phyloP scores from a whole-genome alignment of 805 yeast species.

The Scheffersomyces ergatensis region DNA sequence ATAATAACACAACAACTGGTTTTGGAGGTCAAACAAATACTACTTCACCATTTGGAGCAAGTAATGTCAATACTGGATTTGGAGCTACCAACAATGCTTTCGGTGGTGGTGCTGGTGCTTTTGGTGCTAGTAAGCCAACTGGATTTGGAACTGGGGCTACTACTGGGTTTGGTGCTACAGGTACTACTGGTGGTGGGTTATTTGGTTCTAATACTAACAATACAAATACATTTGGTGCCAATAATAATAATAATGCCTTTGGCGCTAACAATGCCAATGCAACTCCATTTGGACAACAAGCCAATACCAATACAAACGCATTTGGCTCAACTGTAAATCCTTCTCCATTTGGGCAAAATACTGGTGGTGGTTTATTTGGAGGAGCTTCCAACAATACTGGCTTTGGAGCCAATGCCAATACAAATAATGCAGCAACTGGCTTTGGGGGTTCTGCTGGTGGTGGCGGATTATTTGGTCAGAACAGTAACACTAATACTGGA shows the following conservation, averaged over 20 bases:
- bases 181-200: constrained; percentile 26
- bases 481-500: constrained; percentile 9
- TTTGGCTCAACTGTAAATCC: constrained; percentile 12
- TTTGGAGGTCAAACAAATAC: constrained; percentile 16
- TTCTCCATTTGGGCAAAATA: constrained; percentile 10
- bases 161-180: constrained; percentile 14
- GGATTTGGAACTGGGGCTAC: constrained; percentile 20
- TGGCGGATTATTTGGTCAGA: constrained; percentile 29
- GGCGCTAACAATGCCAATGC: constrained; percentile 10
- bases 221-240: constrained; percentile 11
- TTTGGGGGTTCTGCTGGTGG: too few relatives aligned
- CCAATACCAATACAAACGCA: constrained; percentile 5
- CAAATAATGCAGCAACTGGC: constrained; percentile 14
- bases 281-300: neutral
- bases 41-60: constrained; percentile 32
- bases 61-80: constrained; percentile 21
- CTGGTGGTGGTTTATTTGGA: too few relatives aligned
- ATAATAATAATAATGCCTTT: constrained; percentile 8
- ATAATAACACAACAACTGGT: constrained; percentile 15
- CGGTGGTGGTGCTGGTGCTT: constrained; percentile 12
- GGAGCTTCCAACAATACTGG: constrained; percentile 16
- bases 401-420: constrained; percentile 22
- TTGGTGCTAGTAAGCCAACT: constrained; percentile 25
- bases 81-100: constrained; percentile 29
- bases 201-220: constrained; percentile 20